Evolutionary conservation across 345 rosid species (phyloP).

Genomic region (Geranium brycei): DNA sequence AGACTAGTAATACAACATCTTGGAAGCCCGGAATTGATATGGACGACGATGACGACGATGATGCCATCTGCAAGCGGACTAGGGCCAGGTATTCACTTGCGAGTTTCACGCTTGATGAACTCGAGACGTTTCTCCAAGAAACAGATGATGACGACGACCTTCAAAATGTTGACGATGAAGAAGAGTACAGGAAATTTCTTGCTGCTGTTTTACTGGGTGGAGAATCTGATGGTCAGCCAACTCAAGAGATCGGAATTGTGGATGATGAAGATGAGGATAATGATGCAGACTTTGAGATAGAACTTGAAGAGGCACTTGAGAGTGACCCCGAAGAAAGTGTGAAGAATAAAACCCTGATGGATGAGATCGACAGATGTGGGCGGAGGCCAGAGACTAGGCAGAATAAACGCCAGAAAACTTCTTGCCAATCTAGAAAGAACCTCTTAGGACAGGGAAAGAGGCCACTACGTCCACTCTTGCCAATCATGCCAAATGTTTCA

Average conservation of each 20-base stretch:
- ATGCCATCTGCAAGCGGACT: slow-evolving; percentile 82
- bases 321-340: slow-evolving; percentile 58
- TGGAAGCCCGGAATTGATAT: slow-evolving; percentile 12
- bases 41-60: slow-evolving; percentile 54
- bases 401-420: slow-evolving; percentile 46
- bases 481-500: slow-evolving; percentile 36
- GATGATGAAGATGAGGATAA: slow-evolving; percentile 84
- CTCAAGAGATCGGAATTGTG: slow-evolving; percentile 23
- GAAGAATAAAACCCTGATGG: slow-evolving; percentile 23
- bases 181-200: slow-evolving; percentile 80
- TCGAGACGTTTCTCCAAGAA: slow-evolving; percentile 89
- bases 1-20: slow-evolving; percentile 9
- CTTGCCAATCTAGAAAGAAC: slow-evolving; percentile 31
- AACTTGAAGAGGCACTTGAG: slow-evolving; percentile 83
- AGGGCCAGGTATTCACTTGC: slow-evolving; percentile 80
- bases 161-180: slow-evolving; percentile 78
- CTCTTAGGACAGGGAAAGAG: slow-evolving; percentile 50
- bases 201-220: slow-evolving; percentile 67
- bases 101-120: slow-evolving; percentile 83
- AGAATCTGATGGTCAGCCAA: slow-evolving; percentile 32
- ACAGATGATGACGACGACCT: slow-evolving; percentile 84
- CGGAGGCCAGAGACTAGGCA: slow-evolving; percentile 73
- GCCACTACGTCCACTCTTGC: slow-evolving; percentile 67
- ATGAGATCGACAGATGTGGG: slow-evolving; percentile 21
- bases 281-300: slow-evolving; percentile 86